These are phyloP conservation scores for Podila clonocystis DNA, from an alignment of 192 early-diverging fungal genomes.

Conservation along the genomic window DNA sequence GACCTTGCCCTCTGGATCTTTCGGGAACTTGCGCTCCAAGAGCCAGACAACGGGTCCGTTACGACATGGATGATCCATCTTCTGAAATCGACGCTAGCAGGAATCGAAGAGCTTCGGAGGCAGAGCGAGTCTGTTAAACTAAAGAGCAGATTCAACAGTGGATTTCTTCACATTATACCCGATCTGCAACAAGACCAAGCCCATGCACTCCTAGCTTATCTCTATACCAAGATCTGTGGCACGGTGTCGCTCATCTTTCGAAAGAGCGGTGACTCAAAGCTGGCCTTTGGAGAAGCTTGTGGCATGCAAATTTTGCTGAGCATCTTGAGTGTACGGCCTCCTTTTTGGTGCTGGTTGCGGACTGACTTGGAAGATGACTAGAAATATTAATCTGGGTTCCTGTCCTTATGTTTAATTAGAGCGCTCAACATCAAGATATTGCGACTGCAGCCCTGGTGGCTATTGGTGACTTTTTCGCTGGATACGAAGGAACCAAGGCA, in stretches of 20 bases:
- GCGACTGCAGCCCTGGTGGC: conserved; percentile 51
- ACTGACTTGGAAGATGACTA: too few species aligned
- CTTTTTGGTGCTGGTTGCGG: neutral
- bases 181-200: conserved; percentile 42
- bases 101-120: conserved; percentile 29
- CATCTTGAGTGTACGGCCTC: conserved; percentile 34
- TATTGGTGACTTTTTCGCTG: conserved; percentile 54
- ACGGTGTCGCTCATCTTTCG: conserved; percentile 49
- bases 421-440: conserved; percentile 43
- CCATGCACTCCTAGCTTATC: conserved; percentile 31
- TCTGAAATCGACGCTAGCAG: conserved; percentile 38
- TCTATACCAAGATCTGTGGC: conserved; percentile 51
- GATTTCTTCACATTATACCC: conserved; percentile 19
- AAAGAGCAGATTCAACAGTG: conserved; percentile 15
- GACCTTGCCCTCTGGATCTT: conserved; percentile 53
- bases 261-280: conserved; percentile 33
- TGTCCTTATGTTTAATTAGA: neutral
- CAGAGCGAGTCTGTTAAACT: conserved; percentile 25
- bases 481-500: conserved; percentile 42
- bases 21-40: conserved; percentile 31
- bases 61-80: conserved; percentile 38
- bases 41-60: conserved; percentile 13
- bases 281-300: conserved; percentile 46
- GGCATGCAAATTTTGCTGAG: conserved; percentile 51
- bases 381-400: neutral